Base-by-base conservation (phyloP, 306 rosid species). In the Citrullus mucosospermus region DNA sequence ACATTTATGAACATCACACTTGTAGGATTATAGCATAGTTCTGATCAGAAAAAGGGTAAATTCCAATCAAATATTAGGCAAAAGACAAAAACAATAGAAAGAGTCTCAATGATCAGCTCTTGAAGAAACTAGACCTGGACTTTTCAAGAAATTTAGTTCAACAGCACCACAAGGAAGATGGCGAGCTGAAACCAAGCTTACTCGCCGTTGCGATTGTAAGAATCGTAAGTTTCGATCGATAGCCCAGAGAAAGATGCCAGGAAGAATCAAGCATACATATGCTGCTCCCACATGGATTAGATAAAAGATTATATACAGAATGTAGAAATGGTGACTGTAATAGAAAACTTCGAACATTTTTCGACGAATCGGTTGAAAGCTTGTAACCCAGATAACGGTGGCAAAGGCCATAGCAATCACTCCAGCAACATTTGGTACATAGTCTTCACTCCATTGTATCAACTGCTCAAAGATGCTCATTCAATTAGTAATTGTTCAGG, bases 311-410 rank as follows among this genome's bases (percentile, higher is more conserved):
- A 89, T 84, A 74, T 80, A 90, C 80, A 92, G 78, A 0, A 62
- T 18, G 79, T 92, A 92, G 61, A 90, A 88, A 43, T 89, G 87
- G 78, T 92, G 97, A 6, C 88, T 86, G 86, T 92, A 92, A 79
- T 78, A 92, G 86, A 92, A 92, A 9, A 92, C 81, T 77, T 92
- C 93, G 65, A 84, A 92, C 89, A 84, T 88, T 79, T 87, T 89
- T 16, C 88, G 85, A 76, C 97, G 80, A 0, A 89, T 74, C 0
- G 86, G 48, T 0, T 81, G 48, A 55, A 89, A 10, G 81, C 92
- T 89, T 0, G 97, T 85, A 9, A 84, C 80, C 96, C 93, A 88
- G 78, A 90, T 89, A 1, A 53, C 83, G 20, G 87, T 39, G 8
- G 91, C 96, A 22, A 89, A 75, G 53, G 73, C 25, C 18, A 76